phyloP scores from a whole-genome alignment of 2,329 filamentous ascomycete species.

The Penicillium sp. region DNA sequence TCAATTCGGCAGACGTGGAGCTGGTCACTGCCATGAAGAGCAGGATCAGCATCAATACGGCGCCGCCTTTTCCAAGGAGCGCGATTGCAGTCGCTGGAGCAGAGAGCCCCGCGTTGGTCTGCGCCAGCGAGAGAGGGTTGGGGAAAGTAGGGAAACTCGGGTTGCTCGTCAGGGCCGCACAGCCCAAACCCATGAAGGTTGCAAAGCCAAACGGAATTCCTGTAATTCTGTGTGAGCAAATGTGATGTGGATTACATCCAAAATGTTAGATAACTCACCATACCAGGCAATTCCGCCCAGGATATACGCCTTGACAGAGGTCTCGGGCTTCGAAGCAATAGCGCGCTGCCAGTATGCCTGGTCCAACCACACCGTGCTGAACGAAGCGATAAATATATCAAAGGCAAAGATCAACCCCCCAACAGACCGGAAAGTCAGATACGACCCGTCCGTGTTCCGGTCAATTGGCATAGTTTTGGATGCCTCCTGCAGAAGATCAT shows the following conservation, averaged over 20 bases:
- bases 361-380: constrained; percentile 38
- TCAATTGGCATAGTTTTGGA: constrained; percentile 31
- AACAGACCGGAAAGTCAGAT: constrained; percentile 37
- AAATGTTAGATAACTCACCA: constrained; percentile 8
- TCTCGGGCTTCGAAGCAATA: constrained; percentile 42
- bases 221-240: background rate
- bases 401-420: constrained; percentile 39
- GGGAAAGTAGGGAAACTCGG: constrained; percentile 52
- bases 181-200: constrained; percentile 46
- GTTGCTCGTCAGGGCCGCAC: constrained; percentile 43
- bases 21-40: constrained; percentile 43
- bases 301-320: constrained; percentile 42
- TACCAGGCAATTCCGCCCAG: constrained; percentile 39
- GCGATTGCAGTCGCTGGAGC: constrained; percentile 34
- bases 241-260: too few species aligned
- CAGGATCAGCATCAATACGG: constrained; percentile 31
- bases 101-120: constrained; percentile 33
- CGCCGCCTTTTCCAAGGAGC: constrained; percentile 37
- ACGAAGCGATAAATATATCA: constrained; percentile 37
- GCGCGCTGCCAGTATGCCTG: constrained; percentile 47
- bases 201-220: constrained; percentile 49
- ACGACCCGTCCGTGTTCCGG: constrained; percentile 31
- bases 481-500: constrained; percentile 37
- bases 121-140: constrained; percentile 24
- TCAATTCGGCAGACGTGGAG: constrained; percentile 49